These are phyloP conservation scores for Gonapodya prolifera DNA, from an alignment of 192 early-diverging fungal species.

Conservation along the genomic window DNA sequence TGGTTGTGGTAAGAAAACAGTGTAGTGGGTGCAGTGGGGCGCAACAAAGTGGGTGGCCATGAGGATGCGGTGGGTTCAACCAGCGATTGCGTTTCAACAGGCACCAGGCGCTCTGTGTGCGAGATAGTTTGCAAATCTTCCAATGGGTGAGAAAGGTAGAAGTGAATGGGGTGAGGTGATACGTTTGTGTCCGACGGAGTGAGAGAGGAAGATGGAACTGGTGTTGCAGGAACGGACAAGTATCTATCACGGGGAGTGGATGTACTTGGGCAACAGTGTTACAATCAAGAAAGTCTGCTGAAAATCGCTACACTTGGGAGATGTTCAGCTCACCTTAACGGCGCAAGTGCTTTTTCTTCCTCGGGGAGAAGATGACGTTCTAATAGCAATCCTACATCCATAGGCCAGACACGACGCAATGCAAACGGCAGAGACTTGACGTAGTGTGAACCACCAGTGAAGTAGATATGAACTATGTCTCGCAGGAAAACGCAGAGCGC, in stretches of 20 bases:
- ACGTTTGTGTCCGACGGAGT: not conserved
- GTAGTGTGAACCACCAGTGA: not conserved
- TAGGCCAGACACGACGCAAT: not conserved
- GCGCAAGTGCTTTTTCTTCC: not conserved
- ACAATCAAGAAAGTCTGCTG: not conserved
- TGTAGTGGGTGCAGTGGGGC: not conserved
- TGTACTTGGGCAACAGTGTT: not conserved
- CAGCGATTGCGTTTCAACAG: not conserved
- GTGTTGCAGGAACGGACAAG: not conserved
- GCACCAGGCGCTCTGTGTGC: not conserved
- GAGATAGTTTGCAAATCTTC: not conserved
- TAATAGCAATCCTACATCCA: not conserved
- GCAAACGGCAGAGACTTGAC: not conserved
- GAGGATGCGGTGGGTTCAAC: not conserved
- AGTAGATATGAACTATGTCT: not conserved
- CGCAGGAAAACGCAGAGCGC: not conserved
- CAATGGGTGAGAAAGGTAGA: not conserved
- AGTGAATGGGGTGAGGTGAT: not conserved
- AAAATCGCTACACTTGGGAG: too few species aligned
- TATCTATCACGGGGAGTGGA: not conserved
- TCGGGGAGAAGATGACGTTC: not conserved
- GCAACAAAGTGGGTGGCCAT: not conserved
- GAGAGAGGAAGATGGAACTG: not conserved
- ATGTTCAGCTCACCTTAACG: too few species aligned
- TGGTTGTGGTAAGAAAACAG: not conserved